Conservation (phyloP, 352 stramenopile genomes). For the Phytophthora pseudosyringae region DNA sequence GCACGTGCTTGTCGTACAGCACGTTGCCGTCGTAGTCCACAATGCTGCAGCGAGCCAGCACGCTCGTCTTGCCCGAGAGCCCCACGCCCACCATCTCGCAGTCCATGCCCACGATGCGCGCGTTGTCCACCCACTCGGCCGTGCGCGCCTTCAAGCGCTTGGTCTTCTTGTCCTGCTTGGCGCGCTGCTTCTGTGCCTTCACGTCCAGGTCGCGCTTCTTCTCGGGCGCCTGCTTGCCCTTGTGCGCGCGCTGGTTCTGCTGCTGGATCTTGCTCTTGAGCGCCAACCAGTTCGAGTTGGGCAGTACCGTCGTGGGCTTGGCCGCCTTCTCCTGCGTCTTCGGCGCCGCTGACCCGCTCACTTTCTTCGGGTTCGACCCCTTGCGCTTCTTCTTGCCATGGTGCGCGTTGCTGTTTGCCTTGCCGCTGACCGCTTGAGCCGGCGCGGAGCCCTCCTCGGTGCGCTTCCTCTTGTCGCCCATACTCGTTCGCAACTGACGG, state of each 20-base stretch:
- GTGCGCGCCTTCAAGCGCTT: slow-evolving; percentile 58
- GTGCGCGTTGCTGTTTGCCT: neutral
- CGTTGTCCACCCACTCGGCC: slow-evolving; percentile 83
- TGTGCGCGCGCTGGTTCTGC: slow-evolving; percentile 21
- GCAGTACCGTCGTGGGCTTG: slow-evolving; percentile 30
- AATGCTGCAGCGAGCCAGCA: slow-evolving; percentile 88
- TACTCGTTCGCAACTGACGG: slow-evolving; percentile 12
- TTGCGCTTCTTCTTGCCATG: slow-evolving; percentile 34
- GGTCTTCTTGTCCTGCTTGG: slow-evolving; percentile 54
- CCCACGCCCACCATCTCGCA: slow-evolving; percentile 91
- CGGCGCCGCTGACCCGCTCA: slow-evolving; percentile 19
- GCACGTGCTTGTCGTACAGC: slow-evolving; percentile 86
- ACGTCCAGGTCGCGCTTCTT: slow-evolving; percentile 49
- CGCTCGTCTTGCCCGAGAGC: slow-evolving; percentile 75
- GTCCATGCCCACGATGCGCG: slow-evolving; percentile 84
- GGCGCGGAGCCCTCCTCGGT: slow-evolving; percentile 4
- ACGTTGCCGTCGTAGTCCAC: slow-evolving; percentile 86
- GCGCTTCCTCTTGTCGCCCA: slow-evolving; percentile 47
- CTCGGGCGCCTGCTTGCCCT: slow-evolving; percentile 21
- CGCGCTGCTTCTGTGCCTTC: slow-evolving; percentile 47
- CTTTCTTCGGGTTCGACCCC: slow-evolving; percentile 10
- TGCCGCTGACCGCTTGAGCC: neutral
- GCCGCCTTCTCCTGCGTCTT: slow-evolving; percentile 33
- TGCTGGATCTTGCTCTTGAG: slow-evolving; percentile 79
- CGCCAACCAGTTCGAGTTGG: slow-evolving; percentile 79